These are phyloP conservation scores for Oryza glaberrima DNA, from an alignment of 176 grass and related monocot species.

Conservation along the genomic window DNA sequence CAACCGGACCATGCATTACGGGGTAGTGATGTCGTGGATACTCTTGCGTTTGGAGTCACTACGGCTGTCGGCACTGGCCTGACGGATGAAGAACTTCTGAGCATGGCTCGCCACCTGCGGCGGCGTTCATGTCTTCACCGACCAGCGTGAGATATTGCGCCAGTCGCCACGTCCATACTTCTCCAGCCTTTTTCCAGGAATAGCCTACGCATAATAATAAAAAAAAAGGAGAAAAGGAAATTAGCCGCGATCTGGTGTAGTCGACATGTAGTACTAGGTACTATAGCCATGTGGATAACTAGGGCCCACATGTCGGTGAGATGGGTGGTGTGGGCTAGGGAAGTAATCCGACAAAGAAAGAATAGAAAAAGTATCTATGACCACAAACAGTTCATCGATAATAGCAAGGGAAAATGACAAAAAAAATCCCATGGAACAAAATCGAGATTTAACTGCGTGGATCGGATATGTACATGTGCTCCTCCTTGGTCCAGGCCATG, in stretches of 20 bases:
- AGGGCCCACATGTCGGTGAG: background rate
- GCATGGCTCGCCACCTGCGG: conserved; percentile 96
- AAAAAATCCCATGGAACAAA: background rate
- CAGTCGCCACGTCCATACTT: conserved; percentile 93
- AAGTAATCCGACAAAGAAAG: conserved; percentile 20
- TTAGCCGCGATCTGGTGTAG: background rate
- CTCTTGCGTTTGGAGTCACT: conserved; percentile 85
- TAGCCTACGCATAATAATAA: conserved; percentile 28
- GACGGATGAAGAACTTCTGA: conserved; percentile 92
- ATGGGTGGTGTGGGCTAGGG: background rate
- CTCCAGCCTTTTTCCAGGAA: conserved; percentile 75
- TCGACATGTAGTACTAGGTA: background rate
- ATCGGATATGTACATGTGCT: conserved; percentile 56
- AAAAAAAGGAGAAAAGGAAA: background rate
- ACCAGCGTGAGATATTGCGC: conserved; percentile 89
- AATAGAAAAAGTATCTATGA: conserved; percentile 21
- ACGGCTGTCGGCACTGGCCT: conserved; percentile 47
- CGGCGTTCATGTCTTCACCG: conserved; percentile 87
- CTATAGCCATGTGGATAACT: background rate
- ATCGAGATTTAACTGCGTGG: background rate
- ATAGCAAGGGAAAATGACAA: conserved; percentile 16
- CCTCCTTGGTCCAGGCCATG: conserved; percentile 87
- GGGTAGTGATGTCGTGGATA: conserved; percentile 88
- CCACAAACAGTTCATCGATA: conserved; percentile 19
- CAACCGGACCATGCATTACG: conserved; percentile 21